Base-by-base conservation (phyloP, 1,284 basidiomycete species). In the Microstroma glucosiphilum region DNA sequence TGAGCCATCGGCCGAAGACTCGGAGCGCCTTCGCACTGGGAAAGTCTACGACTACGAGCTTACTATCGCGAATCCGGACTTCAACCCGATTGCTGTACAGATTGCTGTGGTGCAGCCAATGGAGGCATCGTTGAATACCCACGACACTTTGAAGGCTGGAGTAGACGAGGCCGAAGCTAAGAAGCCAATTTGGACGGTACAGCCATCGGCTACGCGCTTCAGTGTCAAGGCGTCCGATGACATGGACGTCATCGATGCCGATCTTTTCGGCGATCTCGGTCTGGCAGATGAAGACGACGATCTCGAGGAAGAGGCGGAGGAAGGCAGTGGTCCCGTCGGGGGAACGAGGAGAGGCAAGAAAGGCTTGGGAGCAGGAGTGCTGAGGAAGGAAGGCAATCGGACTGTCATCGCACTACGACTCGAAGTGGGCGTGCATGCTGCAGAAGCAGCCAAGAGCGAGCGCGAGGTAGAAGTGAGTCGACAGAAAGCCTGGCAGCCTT, bases 11-110 rank as follows among this genome's bases (percentile, higher is more conserved):
- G 51, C 58, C 49, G 58, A 48, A 6, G 80, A 76, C 1, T 82
- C 83, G 15, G 75, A 79, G 49, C 72, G 69, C 9, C 83, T 92
- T 75, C 83, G 86, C 37, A 86, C 89, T 1, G 89, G 90, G 13
- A 84, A 85, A 71, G 88, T 86, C 40, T 96, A 92, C 79, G 83
- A 87, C 0, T 96, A 91, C 80, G 90, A 92, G 62, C 83, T 97
- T 23, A 87, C 89, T 0, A 83, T 96, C 73, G 91, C 88, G 40
- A 97, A 96, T 79, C 93, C 93, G 1, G 82, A 96, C 19, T 94
- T 93, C 73, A 93, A 96, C 75, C 89, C 90, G 0, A 96, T 96
- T 42, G 88, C 90, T 79, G 89, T 96, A 48, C 84, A 89, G 9
- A 80, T 96, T 12, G 86, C 86, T 37, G 85, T 89, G 19, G 88